These are phyloP conservation scores for Uronychia binucleata DNA, from an alignment of 73 alveolate genomes.

Conservation along the genomic window DNA sequence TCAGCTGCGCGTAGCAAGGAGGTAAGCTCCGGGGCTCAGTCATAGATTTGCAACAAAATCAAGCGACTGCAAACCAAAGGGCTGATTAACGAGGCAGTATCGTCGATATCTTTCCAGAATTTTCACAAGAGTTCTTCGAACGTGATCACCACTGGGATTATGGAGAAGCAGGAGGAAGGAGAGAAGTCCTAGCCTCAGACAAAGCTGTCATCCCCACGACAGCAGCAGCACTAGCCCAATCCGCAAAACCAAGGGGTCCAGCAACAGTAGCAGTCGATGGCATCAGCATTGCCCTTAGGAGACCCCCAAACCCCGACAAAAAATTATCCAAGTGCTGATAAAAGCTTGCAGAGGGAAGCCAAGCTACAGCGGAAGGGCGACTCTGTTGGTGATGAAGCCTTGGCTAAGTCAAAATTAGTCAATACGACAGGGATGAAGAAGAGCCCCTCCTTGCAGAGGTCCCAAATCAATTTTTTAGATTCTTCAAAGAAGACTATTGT, in stretches of 20 bases:
- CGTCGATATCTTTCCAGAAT: background rate
- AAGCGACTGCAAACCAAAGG: background rate
- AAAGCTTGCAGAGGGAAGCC: no score
- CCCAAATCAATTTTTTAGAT: no score
- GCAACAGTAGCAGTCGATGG: no score
- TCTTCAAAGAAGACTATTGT: no score
- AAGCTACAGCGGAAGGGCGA: no score
- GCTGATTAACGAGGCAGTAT: background rate
- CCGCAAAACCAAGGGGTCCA: background rate
- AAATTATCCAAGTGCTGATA: no score
- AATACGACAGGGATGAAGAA: no score
- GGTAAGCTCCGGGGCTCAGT: background rate
- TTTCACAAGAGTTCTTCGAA: background rate
- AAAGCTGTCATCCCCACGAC: background rate
- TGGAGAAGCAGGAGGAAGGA: background rate
- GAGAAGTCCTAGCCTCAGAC: background rate
- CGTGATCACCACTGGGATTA: background rate
- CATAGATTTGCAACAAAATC: background rate
- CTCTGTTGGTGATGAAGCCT: no score
- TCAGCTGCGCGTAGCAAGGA: background rate
- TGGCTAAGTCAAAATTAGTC: no score
- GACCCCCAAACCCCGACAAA: background rate
- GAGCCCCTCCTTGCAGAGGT: no score
- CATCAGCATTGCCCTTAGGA: no score
- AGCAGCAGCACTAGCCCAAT: background rate